Evolutionary conservation across 176 grass and related monocot genomes (phyloP), one percentile per base, ranked within the genome.

Genomic region (Oryza punctata): DNA sequence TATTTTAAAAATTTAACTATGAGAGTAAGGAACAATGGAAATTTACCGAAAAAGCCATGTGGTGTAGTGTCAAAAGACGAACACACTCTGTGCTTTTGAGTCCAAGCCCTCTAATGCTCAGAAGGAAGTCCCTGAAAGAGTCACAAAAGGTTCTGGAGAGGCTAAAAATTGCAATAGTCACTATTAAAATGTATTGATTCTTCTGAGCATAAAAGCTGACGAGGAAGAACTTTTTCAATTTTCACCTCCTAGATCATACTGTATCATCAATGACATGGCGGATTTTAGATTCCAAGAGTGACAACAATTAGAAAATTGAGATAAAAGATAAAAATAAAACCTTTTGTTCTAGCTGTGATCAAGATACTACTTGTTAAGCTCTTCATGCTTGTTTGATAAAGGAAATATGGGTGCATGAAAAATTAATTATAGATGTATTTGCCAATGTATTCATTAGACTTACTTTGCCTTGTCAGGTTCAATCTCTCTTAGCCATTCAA

Each of bases 71-170:
- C 82, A 98, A 83, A 44, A 98, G 87, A 21, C 89, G 89, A 81
- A 98, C 84, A 25, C 95, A 98, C 87, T 98, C 92, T 10, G 90
- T 89, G 74, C 95, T 98, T 59, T 98, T 95, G 32, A 95, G 88
- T 87, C 95, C 95, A 78, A 97, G 91, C 41, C 95, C 95, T 81
- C 84, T 84, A 84, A 98, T 66, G 82, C 95, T 98, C 50, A 98
- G 80, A 63, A 98, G 95, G 78, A 87, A 98, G 37, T 95, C 95
- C 87, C 92, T 98, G 78, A 23, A 86, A 84, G 12, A 37, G 10
- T 52, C 54, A 82, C 46, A 50, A 80, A 80, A 74, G 73, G 64
- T 79, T 19, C 28, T 64, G 45, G 15, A 45, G 75, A 85, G 66
- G 85, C 73, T 57, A 81, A 79, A 67, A 71, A 67, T 44, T 7